These are phyloP conservation scores for Tricholomella constricta DNA, from an alignment of 768 basidiomycete genomes.

Conservation along the genomic window DNA sequence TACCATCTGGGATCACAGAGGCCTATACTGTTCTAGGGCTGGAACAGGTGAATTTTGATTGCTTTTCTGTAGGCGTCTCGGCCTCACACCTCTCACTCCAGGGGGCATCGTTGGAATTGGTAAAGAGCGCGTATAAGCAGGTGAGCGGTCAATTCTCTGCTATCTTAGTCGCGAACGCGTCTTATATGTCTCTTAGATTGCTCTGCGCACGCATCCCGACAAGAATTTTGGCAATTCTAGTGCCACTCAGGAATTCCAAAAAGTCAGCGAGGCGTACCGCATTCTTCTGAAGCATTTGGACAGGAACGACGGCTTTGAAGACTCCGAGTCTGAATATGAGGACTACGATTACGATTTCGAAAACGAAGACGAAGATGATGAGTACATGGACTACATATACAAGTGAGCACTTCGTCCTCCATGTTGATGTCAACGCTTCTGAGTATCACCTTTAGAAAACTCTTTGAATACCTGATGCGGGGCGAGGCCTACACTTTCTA, in stretches of 20 bases:
- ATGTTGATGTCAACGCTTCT: constrained; percentile 5
- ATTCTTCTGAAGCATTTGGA: constrained; percentile 59
- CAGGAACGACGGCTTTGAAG: constrained; percentile 37
- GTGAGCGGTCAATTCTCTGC: constrained; percentile 32
- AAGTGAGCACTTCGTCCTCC: constrained; percentile 34
- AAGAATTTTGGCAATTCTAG: constrained; percentile 68
- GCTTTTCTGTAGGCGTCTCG: not conserved
- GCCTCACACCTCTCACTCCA: constrained; percentile 23
- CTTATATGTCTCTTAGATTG: constrained; percentile 41
- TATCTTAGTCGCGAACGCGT: not conserved
- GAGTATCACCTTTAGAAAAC: constrained; percentile 9
- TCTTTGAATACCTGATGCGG: constrained; percentile 49
- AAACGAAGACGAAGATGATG: constrained; percentile 33
- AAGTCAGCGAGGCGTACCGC: constrained; percentile 68
- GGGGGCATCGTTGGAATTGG: constrained; percentile 63
- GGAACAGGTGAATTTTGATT: constrained; percentile 43
- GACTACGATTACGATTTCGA: constrained; percentile 40
- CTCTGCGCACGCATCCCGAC: constrained; percentile 73
- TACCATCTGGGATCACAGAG: constrained; percentile 20
- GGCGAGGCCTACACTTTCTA: constrained; percentile 26
- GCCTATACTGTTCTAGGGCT: constrained; percentile 52
- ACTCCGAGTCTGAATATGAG: constrained; percentile 36
- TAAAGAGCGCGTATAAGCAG: constrained; percentile 72
- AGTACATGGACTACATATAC: constrained; percentile 34
- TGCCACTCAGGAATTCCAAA: constrained; percentile 72